A percentile compares a stretch with the other conserved stretches of the same genome.
Conservation (phyloP, 495 filamentous ascomycete genomes). For the Collariella sp. region DNA sequence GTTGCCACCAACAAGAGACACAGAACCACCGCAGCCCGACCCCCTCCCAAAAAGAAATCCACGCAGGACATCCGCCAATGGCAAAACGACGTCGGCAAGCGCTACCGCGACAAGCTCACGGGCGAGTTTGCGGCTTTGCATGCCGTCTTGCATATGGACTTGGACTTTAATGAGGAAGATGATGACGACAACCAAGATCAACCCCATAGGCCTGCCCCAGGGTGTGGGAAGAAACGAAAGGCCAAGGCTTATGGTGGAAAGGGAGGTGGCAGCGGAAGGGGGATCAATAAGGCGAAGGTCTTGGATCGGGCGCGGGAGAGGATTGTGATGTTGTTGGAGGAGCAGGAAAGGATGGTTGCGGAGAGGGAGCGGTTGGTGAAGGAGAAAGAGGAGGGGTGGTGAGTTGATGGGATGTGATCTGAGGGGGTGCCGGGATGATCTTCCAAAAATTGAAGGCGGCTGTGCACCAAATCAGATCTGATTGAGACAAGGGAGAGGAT, state of each 20-base stretch:
- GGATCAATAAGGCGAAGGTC: constrained; percentile 20
- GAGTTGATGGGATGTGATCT: not conserved
- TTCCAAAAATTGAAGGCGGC: too few species aligned
- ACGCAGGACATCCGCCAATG: not conserved
- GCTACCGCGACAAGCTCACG: constrained; percentile 27
- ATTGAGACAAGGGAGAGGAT: too few species aligned
- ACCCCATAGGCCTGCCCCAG: not conserved
- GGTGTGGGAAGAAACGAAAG: too few species aligned
- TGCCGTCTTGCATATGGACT: constrained; percentile 3
- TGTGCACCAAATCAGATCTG: too few species aligned
- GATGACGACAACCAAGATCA: not conserved
- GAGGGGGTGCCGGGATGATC: too few species aligned
- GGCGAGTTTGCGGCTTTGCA: constrained; percentile 24
- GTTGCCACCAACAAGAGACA: not conserved
- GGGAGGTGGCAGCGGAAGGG: not conserved
- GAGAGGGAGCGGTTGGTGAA: constrained; percentile 9
- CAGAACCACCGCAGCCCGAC: too few species aligned
- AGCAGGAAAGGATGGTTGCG: constrained; percentile 9
- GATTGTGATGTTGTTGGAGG: constrained; percentile 8
- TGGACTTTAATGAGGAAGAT: not conserved
- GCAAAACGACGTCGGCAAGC: constrained; percentile 25
- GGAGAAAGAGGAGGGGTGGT: not conserved
- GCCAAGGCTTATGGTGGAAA: not conserved
- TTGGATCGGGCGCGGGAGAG: constrained; percentile 17
- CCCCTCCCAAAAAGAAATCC: not conserved